Conservation (phyloP, 331 rosid species). For the Stylosanthes scabra region DNA sequence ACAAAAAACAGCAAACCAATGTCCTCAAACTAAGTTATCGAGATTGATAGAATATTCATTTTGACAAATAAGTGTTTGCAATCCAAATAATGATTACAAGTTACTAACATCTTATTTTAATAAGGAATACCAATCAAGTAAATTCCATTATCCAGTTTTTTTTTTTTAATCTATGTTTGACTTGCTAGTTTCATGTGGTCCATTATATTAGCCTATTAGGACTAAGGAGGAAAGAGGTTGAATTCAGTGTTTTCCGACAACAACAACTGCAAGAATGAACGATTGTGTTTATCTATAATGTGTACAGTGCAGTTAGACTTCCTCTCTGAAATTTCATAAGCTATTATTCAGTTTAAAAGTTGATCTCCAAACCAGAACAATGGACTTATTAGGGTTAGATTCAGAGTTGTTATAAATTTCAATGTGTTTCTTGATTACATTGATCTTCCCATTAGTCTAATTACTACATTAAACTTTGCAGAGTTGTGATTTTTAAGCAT, state of each 20-base stretch:
- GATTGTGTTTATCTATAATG: background rate
- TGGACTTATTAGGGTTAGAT: conserved; percentile 17
- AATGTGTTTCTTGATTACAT: background rate
- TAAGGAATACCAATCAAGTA: background rate
- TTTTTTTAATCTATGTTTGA: background rate
- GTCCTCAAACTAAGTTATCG: conserved; percentile 25
- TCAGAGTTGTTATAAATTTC: conserved; percentile 13
- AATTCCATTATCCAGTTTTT: background rate
- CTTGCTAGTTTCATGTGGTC: conserved; percentile 9
- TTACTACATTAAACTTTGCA: conserved; percentile 6
- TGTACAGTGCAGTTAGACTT: background rate
- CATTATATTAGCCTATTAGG: background rate
- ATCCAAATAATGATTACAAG: background rate
- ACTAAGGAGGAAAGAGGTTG: conserved; percentile 10
- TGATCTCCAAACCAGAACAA: conserved; percentile 1
- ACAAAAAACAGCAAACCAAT: conserved; percentile 22
- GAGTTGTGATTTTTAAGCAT: conserved; percentile 9
- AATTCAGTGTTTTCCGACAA: conserved; percentile 2
- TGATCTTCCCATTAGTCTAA: conserved; percentile 20
- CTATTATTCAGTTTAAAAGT: background rate
- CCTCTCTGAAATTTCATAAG: conserved; percentile 8
- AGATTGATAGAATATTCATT: background rate
- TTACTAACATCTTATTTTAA: background rate
- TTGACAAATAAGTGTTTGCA: conserved; percentile 6
- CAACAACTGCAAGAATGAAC: conserved; percentile 9